phyloP scores from a whole-genome alignment of 225 moss, liverwort and hornwort genomes.

The Anthoceros angustus region DNA sequence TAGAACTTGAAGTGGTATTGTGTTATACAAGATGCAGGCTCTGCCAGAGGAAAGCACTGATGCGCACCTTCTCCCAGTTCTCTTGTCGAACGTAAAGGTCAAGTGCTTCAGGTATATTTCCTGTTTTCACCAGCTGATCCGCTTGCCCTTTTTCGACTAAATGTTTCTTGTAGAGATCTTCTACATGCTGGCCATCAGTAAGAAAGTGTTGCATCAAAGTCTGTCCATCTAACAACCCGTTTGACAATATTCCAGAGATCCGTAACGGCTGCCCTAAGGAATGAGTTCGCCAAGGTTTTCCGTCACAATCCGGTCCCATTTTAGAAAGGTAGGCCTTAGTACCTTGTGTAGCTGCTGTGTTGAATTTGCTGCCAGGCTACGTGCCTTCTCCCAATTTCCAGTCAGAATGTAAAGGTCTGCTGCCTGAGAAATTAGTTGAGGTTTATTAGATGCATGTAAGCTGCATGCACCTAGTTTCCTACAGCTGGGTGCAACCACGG shows the following conservation, averaged over 20 bases:
- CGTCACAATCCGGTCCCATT: too few relatives aligned
- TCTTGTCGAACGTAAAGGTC: constrained; percentile 48
- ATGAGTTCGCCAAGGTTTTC: too few relatives aligned
- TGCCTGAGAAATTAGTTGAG: constrained; percentile 26
- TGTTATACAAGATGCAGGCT: not conserved
- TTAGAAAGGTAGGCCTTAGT: not conserved
- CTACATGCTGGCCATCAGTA: constrained; percentile 37
- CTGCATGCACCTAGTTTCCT: too few relatives aligned
- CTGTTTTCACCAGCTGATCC: constrained; percentile 59
- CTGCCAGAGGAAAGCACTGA: constrained; percentile 1
- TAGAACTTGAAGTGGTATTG: not conserved
- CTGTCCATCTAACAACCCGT: too few relatives aligned
- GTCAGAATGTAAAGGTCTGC: constrained; percentile 52
- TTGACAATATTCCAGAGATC: too few relatives aligned
- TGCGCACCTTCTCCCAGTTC: constrained; percentile 55
- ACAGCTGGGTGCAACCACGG: not conserved
- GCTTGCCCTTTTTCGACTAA: constrained; percentile 47
- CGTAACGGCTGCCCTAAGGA: too few relatives aligned
- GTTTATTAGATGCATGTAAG: not conserved
- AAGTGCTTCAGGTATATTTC: constrained; percentile 56
- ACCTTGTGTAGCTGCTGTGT: constrained; percentile 50
- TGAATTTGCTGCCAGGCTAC: constrained; percentile 26
- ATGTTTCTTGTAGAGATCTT: constrained; percentile 59
- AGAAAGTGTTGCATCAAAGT: too few relatives aligned
- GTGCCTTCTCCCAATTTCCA: constrained; percentile 75